These are phyloP conservation scores for Pseudocohnilembus persalinus DNA, from an alignment of 169 alveolate genomes.

Conservation along the genomic window DNA sequence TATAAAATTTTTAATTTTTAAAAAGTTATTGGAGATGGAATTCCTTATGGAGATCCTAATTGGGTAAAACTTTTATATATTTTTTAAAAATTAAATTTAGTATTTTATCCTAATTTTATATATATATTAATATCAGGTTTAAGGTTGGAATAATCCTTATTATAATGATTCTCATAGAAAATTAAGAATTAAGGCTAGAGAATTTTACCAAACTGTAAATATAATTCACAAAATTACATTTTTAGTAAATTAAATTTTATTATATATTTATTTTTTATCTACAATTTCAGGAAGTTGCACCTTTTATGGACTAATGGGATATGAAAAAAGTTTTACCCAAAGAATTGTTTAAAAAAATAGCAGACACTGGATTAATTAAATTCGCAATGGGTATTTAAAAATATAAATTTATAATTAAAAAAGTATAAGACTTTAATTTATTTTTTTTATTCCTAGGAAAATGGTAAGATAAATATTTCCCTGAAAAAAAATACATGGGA, in stretches of 20 bases:
- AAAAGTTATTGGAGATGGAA: not conserved
- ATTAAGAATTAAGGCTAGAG: not conserved
- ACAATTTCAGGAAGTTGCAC: not conserved
- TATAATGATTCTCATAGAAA: not conserved
- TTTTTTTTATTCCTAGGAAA: not conserved
- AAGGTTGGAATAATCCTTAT: not conserved
- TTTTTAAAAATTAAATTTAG: no score
- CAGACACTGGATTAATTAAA: not conserved
- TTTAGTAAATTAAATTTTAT: no score
- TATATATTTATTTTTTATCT: no score
- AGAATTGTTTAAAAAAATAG: not conserved
- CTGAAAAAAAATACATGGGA: not conserved
- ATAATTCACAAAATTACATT: no score
- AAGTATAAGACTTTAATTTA: not conserved
- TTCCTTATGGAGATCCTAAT: not conserved
- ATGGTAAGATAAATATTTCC: not conserved
- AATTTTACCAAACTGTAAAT: not conserved
- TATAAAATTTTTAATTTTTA: no score
- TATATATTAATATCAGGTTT: not conserved
- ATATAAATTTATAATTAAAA: no score
- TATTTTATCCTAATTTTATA: no score
- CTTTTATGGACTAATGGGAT: not conserved
- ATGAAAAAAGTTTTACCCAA: not conserved
- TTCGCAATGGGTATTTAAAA: not conserved
- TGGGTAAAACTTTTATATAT: not conserved